phyloP scores from a whole-genome alignment of 164 flowering plant species.

The Stephania japonica region DNA sequence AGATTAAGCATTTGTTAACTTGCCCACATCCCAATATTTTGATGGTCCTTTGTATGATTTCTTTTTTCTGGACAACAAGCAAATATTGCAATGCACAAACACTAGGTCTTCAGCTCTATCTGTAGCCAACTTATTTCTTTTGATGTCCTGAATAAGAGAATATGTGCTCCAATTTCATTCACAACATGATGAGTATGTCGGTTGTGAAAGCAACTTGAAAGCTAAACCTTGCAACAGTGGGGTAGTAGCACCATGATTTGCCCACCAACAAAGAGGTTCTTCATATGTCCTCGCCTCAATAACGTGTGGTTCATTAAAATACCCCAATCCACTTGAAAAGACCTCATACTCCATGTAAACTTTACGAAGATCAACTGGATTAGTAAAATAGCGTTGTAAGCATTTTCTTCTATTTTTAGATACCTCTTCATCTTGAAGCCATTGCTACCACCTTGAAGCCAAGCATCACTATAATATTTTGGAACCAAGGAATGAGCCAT shows the following conservation, averaged over 20 bases:
- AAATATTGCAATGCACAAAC: not conserved
- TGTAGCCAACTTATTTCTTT: not conserved
- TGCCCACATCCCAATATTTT: no score
- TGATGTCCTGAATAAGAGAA: not conserved
- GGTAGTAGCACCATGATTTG: not conserved
- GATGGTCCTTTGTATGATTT: not conserved
- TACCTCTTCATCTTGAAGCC: not conserved
- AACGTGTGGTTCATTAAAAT: not conserved
- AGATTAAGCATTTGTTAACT: no score
- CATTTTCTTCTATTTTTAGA: not conserved
- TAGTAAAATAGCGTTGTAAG: not conserved
- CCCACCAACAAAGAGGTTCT: constrained; percentile 1
- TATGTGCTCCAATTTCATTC: constrained; percentile 9
- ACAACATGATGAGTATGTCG: not conserved
- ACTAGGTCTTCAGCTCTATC: constrained; percentile 7
- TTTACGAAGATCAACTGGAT: not conserved
- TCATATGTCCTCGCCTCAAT: not conserved
- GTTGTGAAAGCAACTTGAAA: constrained; percentile 7
- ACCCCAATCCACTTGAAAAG: not conserved
- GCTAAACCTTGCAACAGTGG: constrained; percentile 1
- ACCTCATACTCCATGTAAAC: not conserved
- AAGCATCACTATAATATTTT: constrained; percentile 1
- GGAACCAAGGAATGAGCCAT: constrained; percentile 11
- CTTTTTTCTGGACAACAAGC: not conserved
- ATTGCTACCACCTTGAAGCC: not conserved